phyloP scores from a whole-genome alignment of 148 eudicot species.

The Suaeda aralocaspica region DNA sequence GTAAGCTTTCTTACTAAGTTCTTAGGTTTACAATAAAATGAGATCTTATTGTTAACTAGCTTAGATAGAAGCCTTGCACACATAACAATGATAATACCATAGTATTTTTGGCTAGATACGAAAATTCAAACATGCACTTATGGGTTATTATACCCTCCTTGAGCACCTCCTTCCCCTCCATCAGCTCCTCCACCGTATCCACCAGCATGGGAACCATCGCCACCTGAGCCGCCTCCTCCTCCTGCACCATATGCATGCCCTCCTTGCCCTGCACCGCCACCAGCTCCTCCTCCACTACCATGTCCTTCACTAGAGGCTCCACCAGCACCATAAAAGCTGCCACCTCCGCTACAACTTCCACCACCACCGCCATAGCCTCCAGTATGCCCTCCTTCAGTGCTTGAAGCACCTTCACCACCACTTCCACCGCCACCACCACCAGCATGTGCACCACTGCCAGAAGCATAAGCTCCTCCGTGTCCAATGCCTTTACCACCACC shows the following conservation, averaged over 20 bases:
- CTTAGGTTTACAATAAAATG: too few species aligned
- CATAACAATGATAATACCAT: background rate
- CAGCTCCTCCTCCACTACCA: conserved; percentile 29
- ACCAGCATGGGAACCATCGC: conserved; percentile 17
- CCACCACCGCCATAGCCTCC: conserved; percentile 37
- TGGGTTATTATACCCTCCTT: conserved; percentile 25
- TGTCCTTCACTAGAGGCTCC: conserved; percentile 15
- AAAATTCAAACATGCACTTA: background rate
- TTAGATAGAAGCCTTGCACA: too few species aligned
- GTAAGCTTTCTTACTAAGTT: too few species aligned
- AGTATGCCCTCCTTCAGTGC: conserved; percentile 31
- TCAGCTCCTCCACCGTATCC: conserved; percentile 34
- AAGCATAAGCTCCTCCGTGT: conserved; percentile 18
- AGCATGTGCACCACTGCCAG: conserved; percentile 18
- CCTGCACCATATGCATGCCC: conserved; percentile 22
- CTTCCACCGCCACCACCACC: conserved; percentile 30
- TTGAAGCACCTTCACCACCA: conserved; percentile 22
- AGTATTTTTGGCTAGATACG: background rate
- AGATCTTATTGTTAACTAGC: too few species aligned
- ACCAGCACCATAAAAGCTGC: conserved; percentile 14
- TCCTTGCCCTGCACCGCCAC: conserved; percentile 19
- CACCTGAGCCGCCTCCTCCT: conserved; percentile 25
- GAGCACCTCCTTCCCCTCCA: conserved; percentile 28
- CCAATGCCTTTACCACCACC: conserved; percentile 36
- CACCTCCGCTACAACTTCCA: conserved; percentile 29